Evolutionary conservation across 2,329 filamentous ascomycete species (phyloP).

Genomic region (Metarhizium robertsii): DNA sequence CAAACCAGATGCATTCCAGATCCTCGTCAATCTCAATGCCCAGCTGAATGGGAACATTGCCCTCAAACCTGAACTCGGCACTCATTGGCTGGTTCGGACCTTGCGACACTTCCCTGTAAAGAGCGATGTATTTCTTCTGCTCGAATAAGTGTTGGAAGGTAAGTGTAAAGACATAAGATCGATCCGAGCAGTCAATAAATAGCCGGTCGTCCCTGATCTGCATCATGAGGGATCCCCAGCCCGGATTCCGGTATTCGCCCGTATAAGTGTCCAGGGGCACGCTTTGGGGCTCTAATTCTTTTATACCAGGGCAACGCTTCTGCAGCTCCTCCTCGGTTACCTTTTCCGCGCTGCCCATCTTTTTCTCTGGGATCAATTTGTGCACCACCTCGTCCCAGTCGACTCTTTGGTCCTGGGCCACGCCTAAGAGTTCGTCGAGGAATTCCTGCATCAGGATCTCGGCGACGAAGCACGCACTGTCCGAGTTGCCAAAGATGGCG

Average conservation of each 20-base stretch:
- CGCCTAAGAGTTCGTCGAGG: slow-evolving; percentile 9
- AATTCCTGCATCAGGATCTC: slow-evolving; percentile 12
- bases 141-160: slow-evolving; percentile 11
- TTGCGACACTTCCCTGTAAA: slow-evolving; percentile 9
- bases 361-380: not conserved
- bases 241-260: slow-evolving; percentile 16
- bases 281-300: slow-evolving; percentile 1
- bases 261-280: slow-evolving; percentile 9
- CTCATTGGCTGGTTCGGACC: slow-evolving; percentile 1
- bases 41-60: slow-evolving; percentile 6
- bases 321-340: not conserved
- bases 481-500: slow-evolving; percentile 16
- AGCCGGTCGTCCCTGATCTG: slow-evolving; percentile 10
- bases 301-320: slow-evolving; percentile 5
- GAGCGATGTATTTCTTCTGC: slow-evolving; percentile 12
- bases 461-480: slow-evolving; percentile 8
- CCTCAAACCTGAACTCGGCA: slow-evolving; percentile 12
- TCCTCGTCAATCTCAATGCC: slow-evolving; percentile 13
- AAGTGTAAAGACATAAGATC: slow-evolving; percentile 17
- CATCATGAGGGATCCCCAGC: slow-evolving; percentile 15
- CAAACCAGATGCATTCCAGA: slow-evolving; percentile 14
- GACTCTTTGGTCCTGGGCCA: not conserved
- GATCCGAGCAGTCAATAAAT: slow-evolving; percentile 18
- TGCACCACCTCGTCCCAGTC: not conserved
- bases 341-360: not conserved